phyloP scores from a whole-genome alignment of 2,329 filamentous ascomycete genomes.

The Akanthomyces muscarius region DNA sequence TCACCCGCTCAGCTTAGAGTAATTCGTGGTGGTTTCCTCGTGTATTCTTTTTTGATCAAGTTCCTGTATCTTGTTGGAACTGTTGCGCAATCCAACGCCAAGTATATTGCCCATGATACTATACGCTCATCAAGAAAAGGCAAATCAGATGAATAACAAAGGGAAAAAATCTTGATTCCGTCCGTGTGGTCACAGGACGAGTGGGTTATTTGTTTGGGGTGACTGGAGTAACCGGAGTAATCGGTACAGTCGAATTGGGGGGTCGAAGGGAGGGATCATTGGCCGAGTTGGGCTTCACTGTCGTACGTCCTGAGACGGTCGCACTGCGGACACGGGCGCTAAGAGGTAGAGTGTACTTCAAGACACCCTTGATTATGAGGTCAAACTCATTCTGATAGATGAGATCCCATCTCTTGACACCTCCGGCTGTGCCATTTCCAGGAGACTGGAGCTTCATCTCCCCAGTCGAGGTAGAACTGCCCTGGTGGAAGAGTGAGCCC shows the following conservation, averaged over 20 bases:
- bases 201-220: constrained; percentile 18
- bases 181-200: constrained; percentile 10
- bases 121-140: constrained; percentile 10
- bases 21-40: not conserved
- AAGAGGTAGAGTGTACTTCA: constrained; percentile 72
- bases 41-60: not conserved
- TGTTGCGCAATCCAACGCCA: constrained; percentile 15
- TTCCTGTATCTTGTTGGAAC: constrained; percentile 1
- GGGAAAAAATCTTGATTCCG: constrained; percentile 1
- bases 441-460: constrained; percentile 79
- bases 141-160: constrained; percentile 15
- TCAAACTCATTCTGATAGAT: constrained; percentile 92
- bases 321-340: constrained; percentile 58
- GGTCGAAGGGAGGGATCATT: constrained; percentile 55
- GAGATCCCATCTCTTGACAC: constrained; percentile 81
- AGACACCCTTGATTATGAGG: constrained; percentile 82
- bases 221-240: not conserved
- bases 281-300: constrained; percentile 60
- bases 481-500: constrained; percentile 78
- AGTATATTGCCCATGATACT: constrained; percentile 13
- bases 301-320: constrained; percentile 55
- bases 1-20: not conserved
- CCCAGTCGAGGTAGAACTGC: constrained; percentile 68
- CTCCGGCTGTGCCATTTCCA: constrained; percentile 84
- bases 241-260: constrained; percentile 66